Evolutionary conservation across 2,329 filamentous ascomycete genomes (phyloP).

Genomic region (Penicillium glabrum): DNA sequence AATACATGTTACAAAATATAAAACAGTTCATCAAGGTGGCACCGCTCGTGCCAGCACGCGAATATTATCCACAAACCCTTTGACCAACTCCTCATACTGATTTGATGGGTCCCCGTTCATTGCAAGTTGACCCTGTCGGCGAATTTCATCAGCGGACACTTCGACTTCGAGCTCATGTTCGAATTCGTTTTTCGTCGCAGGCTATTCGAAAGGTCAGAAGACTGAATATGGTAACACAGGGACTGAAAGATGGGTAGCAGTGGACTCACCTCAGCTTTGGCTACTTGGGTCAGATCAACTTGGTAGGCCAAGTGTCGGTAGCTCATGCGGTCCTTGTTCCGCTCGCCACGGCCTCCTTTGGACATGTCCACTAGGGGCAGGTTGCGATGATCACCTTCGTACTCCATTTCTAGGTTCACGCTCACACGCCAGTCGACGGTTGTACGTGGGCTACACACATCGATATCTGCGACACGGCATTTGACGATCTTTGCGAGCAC

Average conservation of each 20-base stretch:
- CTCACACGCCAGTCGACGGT: slow-evolving; percentile 90
- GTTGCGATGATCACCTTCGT: slow-evolving; percentile 65
- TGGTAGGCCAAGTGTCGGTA: slow-evolving; percentile 87
- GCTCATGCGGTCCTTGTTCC: slow-evolving; percentile 86
- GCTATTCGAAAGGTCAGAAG: slow-evolving; percentile 23
- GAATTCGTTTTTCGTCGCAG: slow-evolving; percentile 37
- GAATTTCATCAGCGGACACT: slow-evolving; percentile 46
- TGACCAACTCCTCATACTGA: slow-evolving; percentile 48
- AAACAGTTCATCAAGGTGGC: slow-evolving; percentile 27
- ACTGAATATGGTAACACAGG: slow-evolving; percentile 8
- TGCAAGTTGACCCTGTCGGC: slow-evolving; percentile 44
- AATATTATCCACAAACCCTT: slow-evolving; percentile 52
- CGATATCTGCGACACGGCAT: slow-evolving; percentile 80
- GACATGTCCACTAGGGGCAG: slow-evolving; percentile 46
- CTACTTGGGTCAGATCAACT: slow-evolving; percentile 91
- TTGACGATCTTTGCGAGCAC: slow-evolving; percentile 87
- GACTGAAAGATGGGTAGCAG: neutral
- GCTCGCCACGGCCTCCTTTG: slow-evolving; percentile 52
- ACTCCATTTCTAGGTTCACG: slow-evolving; percentile 91
- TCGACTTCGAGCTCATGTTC: slow-evolving; percentile 53
- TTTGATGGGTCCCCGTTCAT: slow-evolving; percentile 39
- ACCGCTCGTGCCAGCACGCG: slow-evolving; percentile 45
- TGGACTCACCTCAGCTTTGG: slow-evolving; percentile 48
- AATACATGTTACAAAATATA: slow-evolving; percentile 20
- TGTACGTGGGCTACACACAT: slow-evolving; percentile 74